These are phyloP conservation scores for Zygosaccharomyces bailii DNA, from an alignment of 805 yeast species.

Conservation along the genomic window DNA sequence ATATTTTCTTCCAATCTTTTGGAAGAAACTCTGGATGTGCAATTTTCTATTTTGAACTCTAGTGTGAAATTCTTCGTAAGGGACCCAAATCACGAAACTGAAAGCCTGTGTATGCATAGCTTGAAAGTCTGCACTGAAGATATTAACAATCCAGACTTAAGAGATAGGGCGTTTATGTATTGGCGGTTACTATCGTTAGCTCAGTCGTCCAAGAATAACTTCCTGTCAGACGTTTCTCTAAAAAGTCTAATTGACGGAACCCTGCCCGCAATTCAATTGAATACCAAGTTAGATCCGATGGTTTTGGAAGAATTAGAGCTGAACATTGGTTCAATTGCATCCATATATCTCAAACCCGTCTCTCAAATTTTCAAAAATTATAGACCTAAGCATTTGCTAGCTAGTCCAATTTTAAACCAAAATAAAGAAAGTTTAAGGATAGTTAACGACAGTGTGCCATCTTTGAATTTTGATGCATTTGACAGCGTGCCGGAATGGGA, in stretches of 20 bases:
- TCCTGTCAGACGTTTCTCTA: conserved; percentile 40
- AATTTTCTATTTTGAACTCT: conserved; percentile 69
- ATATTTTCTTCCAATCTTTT: conserved; percentile 43
- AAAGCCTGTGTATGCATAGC: conserved; percentile 53
- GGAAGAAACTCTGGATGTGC: conserved; percentile 72
- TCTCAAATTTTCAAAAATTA: conserved; percentile 71
- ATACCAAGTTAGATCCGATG: conserved; percentile 64
- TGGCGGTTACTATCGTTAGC: conserved; percentile 66
- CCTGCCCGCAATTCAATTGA: conserved; percentile 63
- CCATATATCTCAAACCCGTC: conserved; percentile 80
- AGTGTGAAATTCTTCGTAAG: conserved; percentile 63
- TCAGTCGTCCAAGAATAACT: conserved; percentile 27
- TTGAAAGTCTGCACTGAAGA: conserved; percentile 72
- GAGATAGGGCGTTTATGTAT: conserved; percentile 83
- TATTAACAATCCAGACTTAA: conserved; percentile 73
- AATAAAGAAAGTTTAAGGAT: conserved; percentile 21
- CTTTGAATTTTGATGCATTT: conserved; percentile 18
- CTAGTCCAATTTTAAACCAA: conserved; percentile 47
- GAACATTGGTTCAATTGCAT: conserved; percentile 76
- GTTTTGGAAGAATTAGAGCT: conserved; percentile 79
- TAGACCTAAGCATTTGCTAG: conserved; percentile 47
- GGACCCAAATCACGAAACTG: conserved; percentile 49
- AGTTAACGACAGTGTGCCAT: conserved; percentile 13
- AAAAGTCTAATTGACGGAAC: conserved; percentile 55
- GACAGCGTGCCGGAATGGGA: conserved; percentile 14